These are phyloP conservation scores for Alectoria sarmentosa DNA, from an alignment of 495 filamentous ascomycete species.

Conservation along the genomic window DNA sequence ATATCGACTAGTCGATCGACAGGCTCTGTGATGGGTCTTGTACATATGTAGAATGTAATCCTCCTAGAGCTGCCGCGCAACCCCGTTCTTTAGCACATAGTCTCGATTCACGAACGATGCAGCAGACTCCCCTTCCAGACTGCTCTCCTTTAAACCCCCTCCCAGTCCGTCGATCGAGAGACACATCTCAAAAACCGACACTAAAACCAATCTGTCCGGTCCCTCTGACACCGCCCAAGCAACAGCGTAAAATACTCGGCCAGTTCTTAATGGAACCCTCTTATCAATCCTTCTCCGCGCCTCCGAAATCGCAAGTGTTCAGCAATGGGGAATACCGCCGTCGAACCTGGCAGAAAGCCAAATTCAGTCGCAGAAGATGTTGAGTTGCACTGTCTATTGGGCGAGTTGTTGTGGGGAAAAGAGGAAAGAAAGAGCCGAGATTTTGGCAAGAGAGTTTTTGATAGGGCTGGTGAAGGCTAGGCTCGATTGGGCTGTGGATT, in stretches of 20 bases:
- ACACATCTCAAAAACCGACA: not conserved
- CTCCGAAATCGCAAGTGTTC: constrained; percentile 68
- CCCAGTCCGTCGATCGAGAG: too few relatives aligned
- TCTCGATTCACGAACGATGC: too few relatives aligned
- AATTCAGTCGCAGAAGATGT: constrained; percentile 46
- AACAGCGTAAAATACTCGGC: constrained; percentile 62
- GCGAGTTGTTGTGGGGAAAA: constrained; percentile 56
- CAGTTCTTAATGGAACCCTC: constrained; percentile 84
- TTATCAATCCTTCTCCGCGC: constrained; percentile 61
- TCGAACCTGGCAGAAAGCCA: constrained; percentile 62
- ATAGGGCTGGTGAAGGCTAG: constrained; percentile 29
- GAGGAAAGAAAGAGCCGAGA: constrained; percentile 10
- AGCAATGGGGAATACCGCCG: constrained; percentile 56
- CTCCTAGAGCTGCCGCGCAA: not conserved
- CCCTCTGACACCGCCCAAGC: constrained; percentile 89
- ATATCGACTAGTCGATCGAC: not conserved
- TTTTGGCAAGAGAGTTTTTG: not conserved
- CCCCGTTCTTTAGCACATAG: too few relatives aligned
- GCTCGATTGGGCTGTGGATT: constrained; percentile 26
- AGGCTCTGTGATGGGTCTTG: not conserved
- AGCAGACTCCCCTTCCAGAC: not conserved
- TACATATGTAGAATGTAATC: not conserved
- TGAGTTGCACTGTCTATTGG: constrained; percentile 85
- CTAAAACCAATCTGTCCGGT: constrained; percentile 49
- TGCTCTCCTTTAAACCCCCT: not conserved